Conservation (phyloP, 2,329 filamentous ascomycete species). For the Chalara sp. region DNA sequence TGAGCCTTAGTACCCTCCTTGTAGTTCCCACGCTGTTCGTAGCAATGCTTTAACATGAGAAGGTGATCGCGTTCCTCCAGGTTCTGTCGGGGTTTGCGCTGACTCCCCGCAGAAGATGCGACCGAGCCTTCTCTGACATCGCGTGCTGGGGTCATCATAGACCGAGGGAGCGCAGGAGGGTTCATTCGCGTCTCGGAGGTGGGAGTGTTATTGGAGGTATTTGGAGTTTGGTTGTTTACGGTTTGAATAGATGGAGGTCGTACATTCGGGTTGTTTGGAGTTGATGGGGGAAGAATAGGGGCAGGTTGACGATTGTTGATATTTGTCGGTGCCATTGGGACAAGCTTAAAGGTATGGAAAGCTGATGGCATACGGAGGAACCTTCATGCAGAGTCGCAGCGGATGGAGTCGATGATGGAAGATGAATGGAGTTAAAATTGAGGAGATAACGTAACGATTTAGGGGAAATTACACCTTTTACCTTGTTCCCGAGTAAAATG, state of each 20-base stretch:
- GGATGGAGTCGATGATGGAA: too few relatives aligned
- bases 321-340: constrained; percentile 22
- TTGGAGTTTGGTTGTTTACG: constrained; percentile 12
- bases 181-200: constrained; percentile 24
- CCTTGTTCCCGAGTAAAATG: too few relatives aligned
- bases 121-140: constrained; percentile 26
- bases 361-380: constrained; percentile 14
- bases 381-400: too few relatives aligned
- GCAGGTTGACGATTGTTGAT: constrained; percentile 15
- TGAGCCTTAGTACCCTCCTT: constrained; percentile 28
- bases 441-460: too few relatives aligned
- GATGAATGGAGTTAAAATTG: too few relatives aligned
- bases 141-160: constrained; percentile 23
- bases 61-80: constrained; percentile 27
- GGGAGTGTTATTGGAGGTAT: constrained; percentile 18
- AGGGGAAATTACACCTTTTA: too few relatives aligned
- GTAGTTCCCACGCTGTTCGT: constrained; percentile 22
- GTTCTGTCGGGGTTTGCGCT: constrained; percentile 28
- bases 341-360: constrained; percentile 26
- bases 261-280: constrained; percentile 15
- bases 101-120: constrained; percentile 18
- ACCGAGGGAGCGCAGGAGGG: constrained; percentile 23
- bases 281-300: constrained; percentile 21
- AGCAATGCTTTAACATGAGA: constrained; percentile 25
- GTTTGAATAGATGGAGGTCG: constrained; percentile 11